Conservation (phyloP, 2,329 filamentous ascomycete genomes). For the Aspergillus unguis region DNA sequence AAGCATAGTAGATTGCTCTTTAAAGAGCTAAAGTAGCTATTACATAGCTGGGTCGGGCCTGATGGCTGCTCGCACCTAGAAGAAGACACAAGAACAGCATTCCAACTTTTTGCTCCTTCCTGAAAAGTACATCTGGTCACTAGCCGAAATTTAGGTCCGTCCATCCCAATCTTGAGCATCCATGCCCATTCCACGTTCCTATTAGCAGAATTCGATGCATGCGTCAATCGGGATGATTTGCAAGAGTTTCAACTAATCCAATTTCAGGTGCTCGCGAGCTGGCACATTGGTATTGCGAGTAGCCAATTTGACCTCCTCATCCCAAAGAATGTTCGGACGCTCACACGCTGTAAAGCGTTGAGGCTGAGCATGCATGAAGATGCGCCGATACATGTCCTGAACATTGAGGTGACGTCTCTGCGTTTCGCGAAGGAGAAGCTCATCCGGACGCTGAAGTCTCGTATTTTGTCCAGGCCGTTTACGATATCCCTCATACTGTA, state of each 20-base stretch:
- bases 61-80: no score
- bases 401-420: slow-evolving; percentile 27
- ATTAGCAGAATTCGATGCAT: no score
- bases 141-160: neutral
- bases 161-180: neutral
- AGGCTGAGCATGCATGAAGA: slow-evolving; percentile 45
- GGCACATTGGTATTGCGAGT: neutral
- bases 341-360: neutral
- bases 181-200: neutral
- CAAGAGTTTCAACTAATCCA: neutral
- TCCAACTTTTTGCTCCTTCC: no score
- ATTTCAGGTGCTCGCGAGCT: neutral
- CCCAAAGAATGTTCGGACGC: slow-evolving; percentile 9
- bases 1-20: no score
- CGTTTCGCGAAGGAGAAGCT: slow-evolving; percentile 58
- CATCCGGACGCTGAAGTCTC: slow-evolving; percentile 56
- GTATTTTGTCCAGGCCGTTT: neutral
- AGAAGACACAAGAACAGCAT: no score
- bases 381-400: slow-evolving; percentile 48
- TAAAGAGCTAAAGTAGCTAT: no score
- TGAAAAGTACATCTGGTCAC: no score
- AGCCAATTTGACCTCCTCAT: neutral
- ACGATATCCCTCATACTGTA: slow-evolving; percentile 38
- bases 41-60: no score
- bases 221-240: neutral